A percentile compares a stretch with the other conserved stretches of the same genome.
Evolutionary conservation across 2,329 filamentous ascomycete species (phyloP).

Genomic region (Lizonia empirigonia): DNA sequence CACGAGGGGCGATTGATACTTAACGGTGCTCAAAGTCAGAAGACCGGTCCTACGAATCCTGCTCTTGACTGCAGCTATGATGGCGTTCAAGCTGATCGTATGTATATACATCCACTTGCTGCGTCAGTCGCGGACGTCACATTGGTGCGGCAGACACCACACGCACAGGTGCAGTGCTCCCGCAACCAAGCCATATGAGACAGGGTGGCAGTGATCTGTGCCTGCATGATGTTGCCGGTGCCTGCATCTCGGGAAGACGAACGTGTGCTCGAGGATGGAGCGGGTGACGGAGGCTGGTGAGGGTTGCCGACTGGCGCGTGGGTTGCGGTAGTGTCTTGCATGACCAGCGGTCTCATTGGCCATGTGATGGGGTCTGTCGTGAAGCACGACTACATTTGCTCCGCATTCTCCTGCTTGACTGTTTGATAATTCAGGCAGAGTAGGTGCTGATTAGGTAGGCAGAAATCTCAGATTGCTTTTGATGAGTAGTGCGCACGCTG

Average conservation of each 20-base stretch:
- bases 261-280: constrained; percentile 34
- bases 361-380: constrained; percentile 30
- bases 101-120: constrained; percentile 26
- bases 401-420: neutral
- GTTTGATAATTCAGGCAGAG: neutral
- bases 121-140: constrained; percentile 30
- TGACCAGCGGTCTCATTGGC: constrained; percentile 32
- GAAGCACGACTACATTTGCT: neutral
- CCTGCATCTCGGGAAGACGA: constrained; percentile 35
- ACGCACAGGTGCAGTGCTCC: constrained; percentile 6
- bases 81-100: constrained; percentile 23
- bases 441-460: neutral
- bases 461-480: neutral
- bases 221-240: constrained; percentile 38
- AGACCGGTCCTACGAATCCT: constrained; percentile 17
- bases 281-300: constrained; percentile 39
- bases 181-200: constrained; percentile 26
- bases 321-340: constrained; percentile 38
- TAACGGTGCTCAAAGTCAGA: constrained; percentile 20
- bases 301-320: constrained; percentile 34
- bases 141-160: constrained; percentile 8
- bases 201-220: constrained; percentile 28
- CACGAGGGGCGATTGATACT: constrained; percentile 19
- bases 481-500: neutral
- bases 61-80: constrained; percentile 9